Evolutionary conservation across 805 yeast species (phyloP), one percentile per base, ranked within the genome.

Genomic region (Candida boidinii): DNA sequence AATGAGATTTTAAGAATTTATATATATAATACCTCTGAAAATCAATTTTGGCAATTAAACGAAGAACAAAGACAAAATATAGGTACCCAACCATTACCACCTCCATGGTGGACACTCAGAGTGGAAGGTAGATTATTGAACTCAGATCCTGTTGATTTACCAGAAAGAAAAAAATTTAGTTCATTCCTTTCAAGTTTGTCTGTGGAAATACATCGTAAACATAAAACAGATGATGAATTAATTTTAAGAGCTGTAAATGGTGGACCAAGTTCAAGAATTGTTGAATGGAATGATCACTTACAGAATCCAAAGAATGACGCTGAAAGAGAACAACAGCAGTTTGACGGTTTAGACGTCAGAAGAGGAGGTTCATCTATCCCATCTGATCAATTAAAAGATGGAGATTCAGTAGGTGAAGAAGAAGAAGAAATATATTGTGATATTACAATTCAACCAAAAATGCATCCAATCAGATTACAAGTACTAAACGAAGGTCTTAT

Each of bases 341-440:
- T 90, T 53, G 97, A 92, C 55, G 96, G 94, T 1, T 59, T 92
- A 36, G 96, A 88, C 51, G 73, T 92, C 35, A 81, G 81, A 48
- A 74, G 98, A 47, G 62, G 70, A 13, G 97, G 97, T 3, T 44
- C 54, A 5, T 55, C 60, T 15, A 41, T 57, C 23, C 54, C 56
- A 5, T 23, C 35, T 6, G 29, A 34, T 20, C 50, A 44, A 27
- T 28, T 45, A 6, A 44, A 48, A 7, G 46, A 48, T 25, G 48
- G 49, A 13, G 52, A 50, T 16, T 29, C 28, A 16, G 48, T 46
- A 5, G 41, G 35, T 7, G 34, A 46, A 2, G 38, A 39, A 6
- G 60, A 56, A 30, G 68, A 66, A 37, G 77, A 77, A 36, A 61
- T 88, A 30, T 66, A 72, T 28, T 74, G 83, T 31, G 74, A 74